Conservation (phyloP, 306 rosid species). For the Carpinus viminea region DNA sequence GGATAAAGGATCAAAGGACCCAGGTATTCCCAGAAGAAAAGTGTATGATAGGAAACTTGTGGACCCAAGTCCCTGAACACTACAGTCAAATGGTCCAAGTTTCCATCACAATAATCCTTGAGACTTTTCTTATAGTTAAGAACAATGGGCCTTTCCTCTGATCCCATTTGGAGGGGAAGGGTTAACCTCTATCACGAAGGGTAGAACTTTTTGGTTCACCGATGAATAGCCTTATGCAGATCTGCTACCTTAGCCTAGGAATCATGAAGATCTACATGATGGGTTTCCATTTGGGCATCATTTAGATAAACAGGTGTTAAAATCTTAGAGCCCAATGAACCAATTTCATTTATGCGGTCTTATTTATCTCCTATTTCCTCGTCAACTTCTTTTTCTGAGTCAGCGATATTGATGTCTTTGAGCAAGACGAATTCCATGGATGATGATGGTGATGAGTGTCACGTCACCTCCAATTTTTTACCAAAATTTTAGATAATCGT, state of each 20-base stretch:
- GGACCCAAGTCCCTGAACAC: slow-evolving; percentile 89
- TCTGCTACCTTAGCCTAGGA: slow-evolving; percentile 86
- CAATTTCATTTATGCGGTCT: not conserved
- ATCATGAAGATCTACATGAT: not conserved
- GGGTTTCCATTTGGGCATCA: slow-evolving; percentile 13
- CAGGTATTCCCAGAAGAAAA: slow-evolving; percentile 88
- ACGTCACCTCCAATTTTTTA: too few species aligned
- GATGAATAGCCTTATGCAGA: slow-evolving; percentile 84
- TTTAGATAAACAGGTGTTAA: slow-evolving; percentile 19
- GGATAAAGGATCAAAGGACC: slow-evolving; percentile 94
- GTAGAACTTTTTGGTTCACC: slow-evolving; percentile 69
- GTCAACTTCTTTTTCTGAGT: slow-evolving; percentile 17
- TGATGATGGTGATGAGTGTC: too few species aligned
- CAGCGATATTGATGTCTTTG: slow-evolving; percentile 2
- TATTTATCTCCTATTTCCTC: not conserved
- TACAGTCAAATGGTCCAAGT: slow-evolving; percentile 59
- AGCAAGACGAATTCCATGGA: too few species aligned
- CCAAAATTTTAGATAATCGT: too few species aligned
- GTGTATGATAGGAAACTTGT: slow-evolving; percentile 81
- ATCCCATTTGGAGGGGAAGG: slow-evolving; percentile 74
- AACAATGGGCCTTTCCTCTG: slow-evolving; percentile 77
- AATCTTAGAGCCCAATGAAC: slow-evolving; percentile 28
- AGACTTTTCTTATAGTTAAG: slow-evolving; percentile 73
- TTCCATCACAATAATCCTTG: slow-evolving; percentile 61
- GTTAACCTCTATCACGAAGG: slow-evolving; percentile 89